Base-by-base conservation (phyloP, 768 basidiomycete species). In the Mycena venus region DNA sequence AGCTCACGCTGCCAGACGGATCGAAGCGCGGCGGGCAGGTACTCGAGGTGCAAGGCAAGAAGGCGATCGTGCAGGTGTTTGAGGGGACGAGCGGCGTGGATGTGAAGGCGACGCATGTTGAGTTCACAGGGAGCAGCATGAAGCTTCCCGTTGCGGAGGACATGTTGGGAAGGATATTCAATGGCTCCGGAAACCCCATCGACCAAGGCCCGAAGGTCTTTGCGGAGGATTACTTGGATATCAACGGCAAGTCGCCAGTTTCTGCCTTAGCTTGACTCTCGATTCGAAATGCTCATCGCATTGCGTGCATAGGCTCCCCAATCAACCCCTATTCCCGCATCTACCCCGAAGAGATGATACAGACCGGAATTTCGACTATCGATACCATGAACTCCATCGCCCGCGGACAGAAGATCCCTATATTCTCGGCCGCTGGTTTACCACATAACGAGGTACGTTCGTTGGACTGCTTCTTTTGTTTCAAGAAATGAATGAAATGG, bases 331-430 rank as follows among this genome's bases (percentile, higher is more conserved):
- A 93, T 84, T 96, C 95, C 75, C 97, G 98, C 83, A 99, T 99
- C 87, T 99, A 99, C 87, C 98, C 98, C 73, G 98, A 99, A 85
- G 98, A 99, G 86, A 99, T 99, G 98, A 99, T 99, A 76, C 98
- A 99, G 85, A 99, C 98, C 40, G 98, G 98, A 85, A 99, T 99
- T 80, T 99, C 98, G 53, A 99, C 98, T 29, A 97, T 98, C 81
- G 96, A 98, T 83, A 92, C 91, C 51, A 98, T 98, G 96, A 97
- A 99, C 86, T 98, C 98, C 70, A 99, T 99, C 82, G 98, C 98
- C 73, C 96, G 98, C 86, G 98, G 98, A 15, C 98, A 99, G 86
- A 99, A 99, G 91, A 99, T 99, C 78, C 98, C 98, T 73, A 99
- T 99, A 83, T 99, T 99, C 89, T 99, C 97, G 60, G 98, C 98